Conservation (phyloP, 1,139 yeast genomes). For the Maudiozyma humilis region DNA sequence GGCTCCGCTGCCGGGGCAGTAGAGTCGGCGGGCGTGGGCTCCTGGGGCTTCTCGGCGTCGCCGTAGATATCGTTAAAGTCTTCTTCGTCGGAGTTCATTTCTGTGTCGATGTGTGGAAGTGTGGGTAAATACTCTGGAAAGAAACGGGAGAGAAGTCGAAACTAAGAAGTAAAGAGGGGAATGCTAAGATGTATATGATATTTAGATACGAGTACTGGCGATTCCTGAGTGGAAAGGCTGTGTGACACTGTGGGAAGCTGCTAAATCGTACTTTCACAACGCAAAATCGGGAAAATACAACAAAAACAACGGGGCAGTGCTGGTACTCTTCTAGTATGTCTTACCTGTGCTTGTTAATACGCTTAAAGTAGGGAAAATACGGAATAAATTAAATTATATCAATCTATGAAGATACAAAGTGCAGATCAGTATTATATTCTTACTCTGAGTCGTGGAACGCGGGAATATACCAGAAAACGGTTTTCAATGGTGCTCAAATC, state of each 20-base stretch:
- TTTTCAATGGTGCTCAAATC: too few relatives aligned
- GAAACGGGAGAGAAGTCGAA: neutral
- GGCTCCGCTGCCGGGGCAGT: constrained; percentile 6
- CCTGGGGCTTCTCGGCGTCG: constrained; percentile 26
- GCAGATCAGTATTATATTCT: neutral
- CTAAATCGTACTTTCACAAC: neutral
- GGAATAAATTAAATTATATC: constrained; percentile 4
- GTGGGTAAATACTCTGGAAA: too few relatives aligned
- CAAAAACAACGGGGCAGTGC: neutral
- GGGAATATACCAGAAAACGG: too few relatives aligned
- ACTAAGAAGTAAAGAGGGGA: neutral
- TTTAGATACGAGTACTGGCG: neutral
- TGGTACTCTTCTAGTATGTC: neutral
- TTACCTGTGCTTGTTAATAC: too few relatives aligned
- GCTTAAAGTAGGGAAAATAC: neutral
- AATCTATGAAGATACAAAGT: constrained; percentile 6
- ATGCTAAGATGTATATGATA: constrained; percentile 3
- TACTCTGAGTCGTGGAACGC: neutral
- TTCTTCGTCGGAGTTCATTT: constrained; percentile 60
- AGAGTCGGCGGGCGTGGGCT: constrained; percentile 6
- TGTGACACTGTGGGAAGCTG: neutral
- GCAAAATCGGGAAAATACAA: neutral
- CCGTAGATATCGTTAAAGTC: constrained; percentile 74
- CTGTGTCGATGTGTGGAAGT: too few relatives aligned
- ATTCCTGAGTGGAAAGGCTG: neutral